Percentiles rank a stretch among this genome's conserved stretches.
Conservation (phyloP, 2,329 filamentous ascomycete species). For the Neurospora sp. region DNA sequence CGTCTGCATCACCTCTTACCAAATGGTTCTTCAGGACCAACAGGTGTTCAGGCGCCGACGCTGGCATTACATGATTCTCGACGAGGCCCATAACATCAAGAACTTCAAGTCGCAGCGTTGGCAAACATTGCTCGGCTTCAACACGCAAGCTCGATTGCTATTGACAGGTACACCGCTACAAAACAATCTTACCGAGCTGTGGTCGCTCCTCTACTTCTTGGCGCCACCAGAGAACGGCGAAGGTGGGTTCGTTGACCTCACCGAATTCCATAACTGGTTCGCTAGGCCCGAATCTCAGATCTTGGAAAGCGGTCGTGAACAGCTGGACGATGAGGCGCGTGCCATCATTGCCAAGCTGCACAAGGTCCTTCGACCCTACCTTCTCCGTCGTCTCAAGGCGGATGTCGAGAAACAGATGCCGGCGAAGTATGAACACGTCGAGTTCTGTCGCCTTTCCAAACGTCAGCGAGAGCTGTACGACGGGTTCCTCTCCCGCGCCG, state of each 20-base stretch:
- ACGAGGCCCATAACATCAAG: conserved; percentile 99
- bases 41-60: conserved; percentile 83
- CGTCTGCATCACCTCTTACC: conserved; percentile 95
- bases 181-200: conserved; percentile 92
- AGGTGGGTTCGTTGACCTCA: conserved; percentile 86
- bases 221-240: conserved; percentile 85
- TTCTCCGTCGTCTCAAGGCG: conserved; percentile 82
- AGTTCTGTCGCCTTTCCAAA: conserved; percentile 91
- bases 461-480: conserved; percentile 93
- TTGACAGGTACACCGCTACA: conserved; percentile 92
- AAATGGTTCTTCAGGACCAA: conserved; percentile 88
- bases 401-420: conserved; percentile 99
- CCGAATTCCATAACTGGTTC: conserved; percentile 94
- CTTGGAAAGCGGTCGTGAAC: conserved; percentile 83
- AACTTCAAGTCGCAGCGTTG: conserved; percentile 97
- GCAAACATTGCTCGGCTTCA: conserved; percentile 91
- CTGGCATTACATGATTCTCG: conserved; percentile 98
- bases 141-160: conserved; percentile 76
- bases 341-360: conserved; percentile 89
- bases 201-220: conserved; percentile 93
- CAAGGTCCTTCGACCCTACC: conserved; percentile 83
- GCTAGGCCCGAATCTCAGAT: conserved; percentile 93
- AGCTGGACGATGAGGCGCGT: conserved; percentile 88
- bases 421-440: conserved; percentile 92
- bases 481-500: conserved; percentile 82